Evolutionary conservation across 305 asterid genomes (phyloP), one percentile per base, ranked within the genome.

Genomic region (Coffea humblotiana): DNA sequence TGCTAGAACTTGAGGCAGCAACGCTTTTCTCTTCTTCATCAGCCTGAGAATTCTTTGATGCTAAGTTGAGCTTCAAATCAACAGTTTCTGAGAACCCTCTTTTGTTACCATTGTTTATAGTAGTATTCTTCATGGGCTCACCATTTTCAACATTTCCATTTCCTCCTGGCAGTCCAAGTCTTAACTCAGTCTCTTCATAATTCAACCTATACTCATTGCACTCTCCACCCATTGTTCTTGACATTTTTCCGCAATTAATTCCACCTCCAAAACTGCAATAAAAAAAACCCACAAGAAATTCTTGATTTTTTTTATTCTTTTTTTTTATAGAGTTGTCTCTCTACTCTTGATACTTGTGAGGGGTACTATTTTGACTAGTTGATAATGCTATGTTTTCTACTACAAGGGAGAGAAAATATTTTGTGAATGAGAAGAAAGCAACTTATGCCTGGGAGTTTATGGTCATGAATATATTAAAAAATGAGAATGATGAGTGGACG

Each of bases 1-100:
- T 77, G 51, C 73, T 21, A 35, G 82, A 72, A 49, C 18, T 7
- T 3, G 82, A 72, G 73, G 14, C 74, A 21, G 6, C 49, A 63
- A 13, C 45, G 63, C 9, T 63, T 9, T 49, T 45, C 32, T 61
- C 71, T 43, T 52, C 21, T 37, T 72, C 77, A 27, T 35, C 52
- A 64, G 23, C 63, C 35, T 18, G 61, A n/a, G 77, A 66, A 73
- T 43, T 32, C 56, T 52, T 72, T 23, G 78, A 72, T 2, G 82
- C 78, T 19, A 79, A 74, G 19, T 79, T 64, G 8, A 79, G 82
- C 78, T 79, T 79, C 78, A 73, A 74, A 35, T 79, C 82, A 73
- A 73, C 82, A 69, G 82, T 79, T 65, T 73, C 78, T 9, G 78
- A 79, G 40, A 79, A 79, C 56, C 78, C 82, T 66, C 82, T 79